These are phyloP conservation scores for Nicotiana noctiflora DNA, from an alignment of 257 asterid genomes.

Conservation along the genomic window DNA sequence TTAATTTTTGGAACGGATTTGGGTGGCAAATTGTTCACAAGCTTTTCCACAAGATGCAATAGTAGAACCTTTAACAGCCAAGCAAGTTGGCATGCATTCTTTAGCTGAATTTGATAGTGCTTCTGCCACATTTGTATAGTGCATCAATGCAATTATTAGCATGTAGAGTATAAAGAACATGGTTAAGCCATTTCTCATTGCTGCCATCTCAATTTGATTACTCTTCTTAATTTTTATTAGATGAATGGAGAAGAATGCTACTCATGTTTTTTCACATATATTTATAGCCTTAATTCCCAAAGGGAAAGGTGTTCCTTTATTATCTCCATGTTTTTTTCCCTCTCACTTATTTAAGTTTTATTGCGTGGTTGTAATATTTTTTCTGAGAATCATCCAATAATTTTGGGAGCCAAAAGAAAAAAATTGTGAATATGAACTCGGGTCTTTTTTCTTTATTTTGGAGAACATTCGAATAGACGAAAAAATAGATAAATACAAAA, in stretches of 20 bases:
- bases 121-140: neutral
- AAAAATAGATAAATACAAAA: too few relatives aligned
- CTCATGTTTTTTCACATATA: too few relatives aligned
- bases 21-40: constrained; percentile 9
- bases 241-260: neutral
- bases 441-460: too few relatives aligned
- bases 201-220: neutral
- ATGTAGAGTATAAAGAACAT: neutral
- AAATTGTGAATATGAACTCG: too few relatives aligned
- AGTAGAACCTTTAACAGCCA: constrained; percentile 12
- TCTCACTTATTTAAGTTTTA: neutral
- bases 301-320: neutral
- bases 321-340: neutral
- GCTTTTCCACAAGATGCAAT: neutral
- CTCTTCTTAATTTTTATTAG: neutral
- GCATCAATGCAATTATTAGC: neutral
- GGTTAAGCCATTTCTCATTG: neutral
- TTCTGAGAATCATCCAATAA: too few relatives aligned
- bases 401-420: too few relatives aligned
- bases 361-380: neutral
- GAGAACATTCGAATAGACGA: too few relatives aligned
- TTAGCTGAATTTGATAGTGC: constrained; percentile 15
- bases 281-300: neutral
- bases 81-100: constrained; percentile 30
- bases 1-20: neutral